These are phyloP conservation scores for Dichotomocladium elegans DNA, from an alignment of 371 early-diverging fungal species.

Conservation along the genomic window DNA sequence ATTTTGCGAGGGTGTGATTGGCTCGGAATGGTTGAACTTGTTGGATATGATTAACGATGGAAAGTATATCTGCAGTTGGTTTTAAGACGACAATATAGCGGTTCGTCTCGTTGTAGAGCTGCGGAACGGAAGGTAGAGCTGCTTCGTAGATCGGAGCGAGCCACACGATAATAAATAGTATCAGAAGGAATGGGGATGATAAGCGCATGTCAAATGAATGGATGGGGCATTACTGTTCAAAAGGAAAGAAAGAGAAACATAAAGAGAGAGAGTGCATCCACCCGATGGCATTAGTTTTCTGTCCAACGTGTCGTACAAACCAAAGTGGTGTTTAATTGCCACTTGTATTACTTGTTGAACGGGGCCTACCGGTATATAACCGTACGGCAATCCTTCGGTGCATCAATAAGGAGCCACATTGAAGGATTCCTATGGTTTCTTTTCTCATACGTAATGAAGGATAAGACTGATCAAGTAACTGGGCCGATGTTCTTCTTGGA, in stretches of 20 bases:
- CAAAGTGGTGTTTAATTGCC: too few species aligned
- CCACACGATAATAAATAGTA: not conserved
- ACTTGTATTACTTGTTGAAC: too few species aligned
- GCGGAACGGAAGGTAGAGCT: not conserved
- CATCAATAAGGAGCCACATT: too few species aligned
- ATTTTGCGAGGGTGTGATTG: not conserved
- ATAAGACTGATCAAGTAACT: too few species aligned
- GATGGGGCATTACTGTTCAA: conserved; percentile 1
- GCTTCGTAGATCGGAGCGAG: not conserved
- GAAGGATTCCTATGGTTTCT: too few species aligned
- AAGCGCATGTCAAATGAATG: conserved; percentile 1
- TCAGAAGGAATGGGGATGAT: not conserved
- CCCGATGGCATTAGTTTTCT: too few species aligned
- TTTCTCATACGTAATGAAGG: too few species aligned
- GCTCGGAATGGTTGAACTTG: conserved; percentile 15
- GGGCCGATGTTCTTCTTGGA: too few species aligned
- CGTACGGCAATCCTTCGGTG: too few species aligned
- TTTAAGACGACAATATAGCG: conserved; percentile 37
- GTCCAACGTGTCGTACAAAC: too few species aligned
- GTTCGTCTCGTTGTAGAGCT: conserved; percentile 9
- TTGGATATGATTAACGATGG: conserved; percentile 29
- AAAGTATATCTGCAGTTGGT: conserved; percentile 10
- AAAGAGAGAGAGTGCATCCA: not conserved
- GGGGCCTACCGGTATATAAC: too few species aligned
- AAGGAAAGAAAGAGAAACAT: not conserved